These are phyloP conservation scores for Stropharia rugosoannulata DNA, from an alignment of 768 basidiomycete genomes.

Conservation along the genomic window DNA sequence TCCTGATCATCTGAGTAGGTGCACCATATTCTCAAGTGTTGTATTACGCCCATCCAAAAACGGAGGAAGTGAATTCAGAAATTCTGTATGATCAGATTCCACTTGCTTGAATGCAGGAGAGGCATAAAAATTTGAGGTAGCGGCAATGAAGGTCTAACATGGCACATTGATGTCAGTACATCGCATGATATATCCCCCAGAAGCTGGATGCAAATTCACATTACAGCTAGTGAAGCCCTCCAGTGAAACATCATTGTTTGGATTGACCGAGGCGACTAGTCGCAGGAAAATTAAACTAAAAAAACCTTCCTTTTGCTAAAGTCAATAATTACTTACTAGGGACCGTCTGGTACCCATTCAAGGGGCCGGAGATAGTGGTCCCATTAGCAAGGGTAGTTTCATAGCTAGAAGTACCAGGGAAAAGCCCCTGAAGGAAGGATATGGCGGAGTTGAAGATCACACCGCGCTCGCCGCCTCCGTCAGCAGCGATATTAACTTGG, in stretches of 20 bases:
- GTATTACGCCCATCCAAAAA: slow-evolving; percentile 56
- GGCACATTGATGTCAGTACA: background rate
- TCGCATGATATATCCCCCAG: background rate
- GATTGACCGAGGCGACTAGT: slow-evolving; percentile 62
- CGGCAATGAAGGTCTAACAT: slow-evolving; percentile 43
- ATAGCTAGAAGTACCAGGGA: slow-evolving; percentile 45
- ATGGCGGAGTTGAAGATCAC: slow-evolving; percentile 69
- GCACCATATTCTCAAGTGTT: slow-evolving; percentile 58
- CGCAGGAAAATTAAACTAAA: slow-evolving; percentile 4
- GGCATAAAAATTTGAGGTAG: slow-evolving; percentile 52
- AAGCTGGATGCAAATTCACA: slow-evolving; percentile 3
- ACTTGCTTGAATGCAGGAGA: slow-evolving; percentile 51
- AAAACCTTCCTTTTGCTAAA: background rate
- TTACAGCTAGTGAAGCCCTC: slow-evolving; percentile 67
- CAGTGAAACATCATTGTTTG: slow-evolving; percentile 58
- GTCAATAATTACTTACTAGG: slow-evolving; percentile 30
- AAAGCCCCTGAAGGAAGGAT: slow-evolving; percentile 70
- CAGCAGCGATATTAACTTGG: slow-evolving; percentile 53
- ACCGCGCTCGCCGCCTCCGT: slow-evolving; percentile 67
- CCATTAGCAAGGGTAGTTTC: slow-evolving; percentile 67
- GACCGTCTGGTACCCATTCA: slow-evolving; percentile 66
- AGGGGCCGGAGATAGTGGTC: slow-evolving; percentile 53
- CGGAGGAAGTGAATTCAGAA: slow-evolving; percentile 47
- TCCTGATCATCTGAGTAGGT: slow-evolving; percentile 12
- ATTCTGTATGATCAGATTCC: slow-evolving; percentile 40